Evolutionary conservation across 345 rosid species (phyloP), one percentile per base, ranked within the genome.

Genomic region (Aurinia saxatilis): DNA sequence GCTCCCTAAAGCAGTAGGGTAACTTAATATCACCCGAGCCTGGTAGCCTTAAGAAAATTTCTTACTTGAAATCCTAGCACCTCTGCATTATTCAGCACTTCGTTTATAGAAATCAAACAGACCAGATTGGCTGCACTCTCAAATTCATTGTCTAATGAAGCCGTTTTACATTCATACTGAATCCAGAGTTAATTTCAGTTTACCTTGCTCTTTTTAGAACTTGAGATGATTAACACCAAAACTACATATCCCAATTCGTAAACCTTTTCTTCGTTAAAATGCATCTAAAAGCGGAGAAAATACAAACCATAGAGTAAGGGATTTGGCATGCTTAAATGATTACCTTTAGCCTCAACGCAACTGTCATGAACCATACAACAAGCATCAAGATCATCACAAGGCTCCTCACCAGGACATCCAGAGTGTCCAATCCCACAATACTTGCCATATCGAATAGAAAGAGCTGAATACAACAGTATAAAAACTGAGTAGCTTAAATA

Each of bases 381-480:
- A 63, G 88, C 97, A 60, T 92, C 98, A 16, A 89, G 80, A 68
- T 87, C 97, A 48, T 92, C 98, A 59, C 98, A 92, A 1, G 96
- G 96, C 76, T 80, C 78, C 78, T 92, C 98, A 27, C 98, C 98
- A n/a, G 90, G 81, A 66, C 98, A 92, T 3, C 98, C 96, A 7
- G 54, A 77, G 80, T 89, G 86, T 25, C 95, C 97, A 29, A 92
- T 82, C 16, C 98, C 98, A 60, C 98, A 92, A 66, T 87, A 92
- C 72, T 92, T 89, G 19, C 98, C 95, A 63, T 92, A 92, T 37
- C 90, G 75, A 19, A 92, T 85, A 41, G 68, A 70, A 39, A 70
- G 63, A 46, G 68, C 74, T 70, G 45, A 36, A 59, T 68, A 42
- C 51, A 57, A 50, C 30, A 8, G 11, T 4, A 29, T 0, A 45